Base-by-base conservation (phyloP, 1,139 yeast species). In the Debaryomyces psychrophilus region DNA sequence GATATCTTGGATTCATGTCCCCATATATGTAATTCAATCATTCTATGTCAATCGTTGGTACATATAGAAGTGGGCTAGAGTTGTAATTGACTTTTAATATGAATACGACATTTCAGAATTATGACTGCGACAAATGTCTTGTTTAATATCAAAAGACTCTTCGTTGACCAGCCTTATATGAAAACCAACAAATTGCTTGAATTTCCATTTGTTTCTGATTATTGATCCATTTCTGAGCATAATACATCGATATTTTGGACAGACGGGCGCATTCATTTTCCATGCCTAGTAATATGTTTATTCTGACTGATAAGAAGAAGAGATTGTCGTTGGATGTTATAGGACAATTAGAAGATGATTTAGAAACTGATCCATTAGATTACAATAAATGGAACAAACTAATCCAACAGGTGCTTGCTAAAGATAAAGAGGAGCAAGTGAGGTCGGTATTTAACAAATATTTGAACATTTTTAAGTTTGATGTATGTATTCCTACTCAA, bases 361-460 rank as follows among this genome's bases (percentile, higher is more conserved):
- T 87, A 37, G 79, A 77, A 47, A 71, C 64, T n/a, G 71, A 83
- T 49, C 85, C 84, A 4, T 68, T 77, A 26, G 82, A 87, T 60
- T 75, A 83, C 46, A 57, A 64, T 8, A 70, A 79, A 43, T 85
- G 93, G 87, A 63, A 72, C 44, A 75, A 74, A 53, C 71, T 85
- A 47, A 77, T 87, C 43, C 73, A 76, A 25, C 79, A 75, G 50
- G 79, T 78, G 8, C 73, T 81, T 41, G 64, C 71, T 22, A 81
- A 82, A 53, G 90, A 86, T 51, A 79, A 82, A 50, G 81, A 79
- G 48, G 88, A 82, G 33, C 83, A 83, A 48, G 82, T 84, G 9
- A 68, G 89, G 39, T 67, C 71, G 5, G 74, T 78, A 0, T 90
- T 79, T 62, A 85, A 84, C 46, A 69, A 78, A 33, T 84, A 87